Percentiles rank a stretch among this genome's conserved stretches.
Evolutionary conservation across 306 rosid species (phyloP).

Genomic region (Castanea sativa): DNA sequence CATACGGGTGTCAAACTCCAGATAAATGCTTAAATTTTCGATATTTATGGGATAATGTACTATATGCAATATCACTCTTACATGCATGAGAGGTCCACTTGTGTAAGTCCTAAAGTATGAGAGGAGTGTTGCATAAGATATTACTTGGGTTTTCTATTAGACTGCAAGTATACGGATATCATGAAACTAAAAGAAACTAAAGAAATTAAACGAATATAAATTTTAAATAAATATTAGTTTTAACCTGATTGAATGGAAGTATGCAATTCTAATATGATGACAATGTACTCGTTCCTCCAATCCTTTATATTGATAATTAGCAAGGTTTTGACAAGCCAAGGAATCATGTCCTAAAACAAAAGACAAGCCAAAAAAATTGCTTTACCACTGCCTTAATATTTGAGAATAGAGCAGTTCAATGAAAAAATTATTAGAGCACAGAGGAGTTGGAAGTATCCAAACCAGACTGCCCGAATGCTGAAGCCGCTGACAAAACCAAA

Average conservation of each 20-base stretch:
- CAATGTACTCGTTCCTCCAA: neutral
- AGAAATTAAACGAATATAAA: too few species aligned
- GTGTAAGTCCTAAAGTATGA: too few species aligned
- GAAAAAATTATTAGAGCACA: neutral
- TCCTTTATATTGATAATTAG: neutral
- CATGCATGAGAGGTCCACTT: too few species aligned
- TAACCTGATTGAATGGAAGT: neutral
- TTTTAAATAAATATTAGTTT: neutral
- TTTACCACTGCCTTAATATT: neutral
- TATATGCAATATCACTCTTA: too few species aligned
- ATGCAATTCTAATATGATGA: neutral
- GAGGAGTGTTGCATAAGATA: too few species aligned
- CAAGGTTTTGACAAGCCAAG: neutral
- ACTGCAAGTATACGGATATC: neutral
- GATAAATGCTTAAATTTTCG: neutral
- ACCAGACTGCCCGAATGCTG: neutral
- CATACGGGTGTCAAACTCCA: neutral
- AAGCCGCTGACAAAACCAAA: neutral
- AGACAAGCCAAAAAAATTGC: neutral
- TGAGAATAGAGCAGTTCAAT: neutral
- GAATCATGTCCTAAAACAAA: neutral
- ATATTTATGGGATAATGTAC: neutral
- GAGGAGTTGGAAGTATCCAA: neutral
- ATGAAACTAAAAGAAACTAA: neutral
- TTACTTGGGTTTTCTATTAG: too few species aligned